These are phyloP conservation scores for Solanum hybrid DNA, from an alignment of 305 asterid species.

Conservation along the genomic window DNA sequence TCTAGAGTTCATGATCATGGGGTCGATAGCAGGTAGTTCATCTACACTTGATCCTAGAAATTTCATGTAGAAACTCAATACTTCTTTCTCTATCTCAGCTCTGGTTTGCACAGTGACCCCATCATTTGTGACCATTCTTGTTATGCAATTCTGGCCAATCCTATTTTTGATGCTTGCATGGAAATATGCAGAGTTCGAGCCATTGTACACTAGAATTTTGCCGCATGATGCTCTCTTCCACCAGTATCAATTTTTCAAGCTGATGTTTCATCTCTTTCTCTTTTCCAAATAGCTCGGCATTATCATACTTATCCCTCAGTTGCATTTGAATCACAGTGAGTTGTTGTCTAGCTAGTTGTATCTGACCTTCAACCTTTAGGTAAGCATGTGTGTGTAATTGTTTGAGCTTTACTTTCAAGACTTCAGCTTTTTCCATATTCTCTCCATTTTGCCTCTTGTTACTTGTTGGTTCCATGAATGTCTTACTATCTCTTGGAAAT, in stretches of 20 bases:
- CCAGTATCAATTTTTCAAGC: not conserved
- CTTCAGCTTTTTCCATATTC: not conserved
- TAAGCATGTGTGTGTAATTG: not conserved
- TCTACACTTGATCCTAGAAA: not conserved
- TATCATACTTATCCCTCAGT: not conserved
- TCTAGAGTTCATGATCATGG: not conserved
- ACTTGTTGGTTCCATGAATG: not conserved
- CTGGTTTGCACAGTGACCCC: not conserved
- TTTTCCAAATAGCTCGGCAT: not conserved
- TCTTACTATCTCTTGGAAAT: not conserved
- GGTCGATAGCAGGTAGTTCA: not conserved
- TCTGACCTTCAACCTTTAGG: not conserved
- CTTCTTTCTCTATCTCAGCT: not conserved
- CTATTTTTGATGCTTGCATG: not conserved
- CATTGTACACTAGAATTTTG: not conserved
- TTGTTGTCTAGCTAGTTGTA: not conserved
- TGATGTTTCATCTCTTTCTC: not conserved
- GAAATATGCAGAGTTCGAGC: not conserved
- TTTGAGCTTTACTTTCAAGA: not conserved
- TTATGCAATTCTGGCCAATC: not conserved
- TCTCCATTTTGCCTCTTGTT: not conserved
- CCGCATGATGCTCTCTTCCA: not conserved
- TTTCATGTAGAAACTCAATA: too few relatives aligned
- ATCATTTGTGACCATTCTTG: not conserved
- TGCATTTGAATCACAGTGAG: not conserved